phyloP scores from a whole-genome alignment of 139 green algal species.

The Dunaliella primolecta region DNA sequence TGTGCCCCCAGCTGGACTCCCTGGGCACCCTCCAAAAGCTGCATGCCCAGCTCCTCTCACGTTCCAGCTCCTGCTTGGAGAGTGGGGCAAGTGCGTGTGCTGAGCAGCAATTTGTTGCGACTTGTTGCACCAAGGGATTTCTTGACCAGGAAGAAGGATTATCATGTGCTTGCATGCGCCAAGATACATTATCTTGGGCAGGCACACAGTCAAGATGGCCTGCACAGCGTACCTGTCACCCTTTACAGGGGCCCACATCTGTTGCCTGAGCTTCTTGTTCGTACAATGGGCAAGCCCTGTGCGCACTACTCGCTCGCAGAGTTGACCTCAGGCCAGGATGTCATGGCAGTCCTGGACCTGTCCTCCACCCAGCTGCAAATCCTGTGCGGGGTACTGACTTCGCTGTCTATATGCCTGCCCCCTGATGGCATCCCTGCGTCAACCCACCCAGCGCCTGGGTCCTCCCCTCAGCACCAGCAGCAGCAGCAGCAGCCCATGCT shows the following conservation, averaged over 20 bases:
- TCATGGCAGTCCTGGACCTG: constrained; percentile 34
- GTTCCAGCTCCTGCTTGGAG: not conserved
- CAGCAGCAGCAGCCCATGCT: constrained; percentile 18
- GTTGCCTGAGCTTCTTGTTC: no score
- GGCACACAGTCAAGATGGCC: no score
- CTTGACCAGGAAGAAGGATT: no score
- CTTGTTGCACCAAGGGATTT: no score
- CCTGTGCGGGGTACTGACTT: constrained; percentile 26
- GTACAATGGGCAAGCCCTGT: no score
- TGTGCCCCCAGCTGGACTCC: constrained; percentile 45
- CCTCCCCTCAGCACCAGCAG: no score
- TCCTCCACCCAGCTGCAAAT: constrained; percentile 38
- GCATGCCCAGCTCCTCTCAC: constrained; percentile 31
- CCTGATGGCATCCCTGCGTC: not conserved
- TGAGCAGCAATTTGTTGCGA: no score
- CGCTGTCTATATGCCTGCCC: constrained; percentile 16
- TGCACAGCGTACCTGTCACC: no score
- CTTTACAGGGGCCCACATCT: no score
- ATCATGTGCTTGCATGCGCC: no score
- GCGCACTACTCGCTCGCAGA: constrained; percentile 34
- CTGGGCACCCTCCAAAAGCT: constrained; percentile 23
- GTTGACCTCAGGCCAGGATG: constrained; percentile 15
- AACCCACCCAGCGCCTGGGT: not conserved
- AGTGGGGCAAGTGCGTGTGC: constrained; percentile 42
- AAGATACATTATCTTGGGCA: no score